Evolutionary conservation across 1,284 basidiomycete species (phyloP), one percentile per base, ranked within the genome.

Genomic region (Macrocystidia cucumis): DNA sequence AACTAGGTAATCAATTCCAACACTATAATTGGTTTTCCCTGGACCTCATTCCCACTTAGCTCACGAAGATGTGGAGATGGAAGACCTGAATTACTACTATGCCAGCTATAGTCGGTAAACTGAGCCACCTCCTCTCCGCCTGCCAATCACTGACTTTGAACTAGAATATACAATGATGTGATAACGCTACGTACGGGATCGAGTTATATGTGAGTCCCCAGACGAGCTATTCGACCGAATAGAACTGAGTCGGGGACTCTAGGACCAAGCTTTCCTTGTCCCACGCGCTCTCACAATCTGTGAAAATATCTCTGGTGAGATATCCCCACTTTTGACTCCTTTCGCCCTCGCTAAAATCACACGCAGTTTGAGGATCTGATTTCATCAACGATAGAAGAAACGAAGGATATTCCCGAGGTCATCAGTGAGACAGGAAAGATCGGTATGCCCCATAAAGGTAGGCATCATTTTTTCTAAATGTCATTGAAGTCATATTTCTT

Each of bases 261-360:
- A 93, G 90, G 91, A 97, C 92, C 7, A 98, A 97, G 59, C 68
- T 98, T 7, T 91, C 91, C 1, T 64, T 98, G 21, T 96, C 92
- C 9, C 92, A 98, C 57, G 92, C 92, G 0, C 73, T 98, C 23
- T 83, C 92, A 5, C 93, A 97, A 69, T 93, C 90, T 9, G 92
- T 95, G 49, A 98, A 97, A 65, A 96, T 98, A 57, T 93, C 91
- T 12, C 62, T 93, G 53, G 85, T 86, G 44, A 37, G 64, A n/a
- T n/a, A n/a, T n/a, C n/a, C n/a, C n/a, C n/a, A n/a, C n/a, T 54
- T 29, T n/a, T 19, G 4, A 8, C 29, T 22, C 20, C 14, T 42
- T 32, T 11, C 35, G 5, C 27, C 32, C 8, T 27, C 16, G 2
- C 32, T 20, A 21, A 35, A n/a, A 20, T 27, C 12, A 11, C 14